Base-by-base conservation (phyloP, 352 stramenopile species). In the Phytophthora niederhauseri region DNA sequence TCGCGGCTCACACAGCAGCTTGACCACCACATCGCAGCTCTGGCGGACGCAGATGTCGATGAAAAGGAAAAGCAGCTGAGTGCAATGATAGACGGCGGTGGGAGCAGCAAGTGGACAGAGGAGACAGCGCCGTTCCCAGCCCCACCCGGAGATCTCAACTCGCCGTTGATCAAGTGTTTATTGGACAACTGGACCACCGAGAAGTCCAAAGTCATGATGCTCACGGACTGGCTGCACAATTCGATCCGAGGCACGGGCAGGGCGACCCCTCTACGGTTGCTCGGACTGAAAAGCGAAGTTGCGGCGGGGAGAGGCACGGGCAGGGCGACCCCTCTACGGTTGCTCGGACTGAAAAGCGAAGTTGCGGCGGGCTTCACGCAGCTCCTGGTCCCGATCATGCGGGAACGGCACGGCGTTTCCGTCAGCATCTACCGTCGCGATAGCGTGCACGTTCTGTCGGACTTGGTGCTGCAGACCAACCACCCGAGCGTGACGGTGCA, bases 141-240 rank as follows among this genome's bases (percentile, higher is more conserved):
- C 31, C 82, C 80, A 52, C 84, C 84, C 3, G 82, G 81, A 2
- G 84, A 92, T 53, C 38, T 92, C 24, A 87, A 89, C 54, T 92
- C 84, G 30, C 84, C 84, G 41, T 54, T 90, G 4, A 92, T 92
- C 59, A 76, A 76, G 54, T 84, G 80, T 62, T 66, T 92, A 36
- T 61, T 92, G 61, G 69, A 88, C 51, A 75, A 92, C 65, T 92
- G 84, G 84, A 90, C 70, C 46, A 84, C 76, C 12, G 84, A 92
- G 68, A 90, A 88, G 57, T 74, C 68, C 9, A 83, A 89, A 64
- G 65, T 81, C 51, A 85, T 84, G 73, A 63, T 48, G 36, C 66
- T 92, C 30, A 83, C 81, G 1, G 82, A 88, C 60, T 92, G 81
- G 81, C 54, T 92, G 48, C 84, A 92, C 73, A 73, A 84, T 63